Evolutionary conservation across 164 flowering plant genomes (phyloP), one percentile per base, ranked within the genome.

Genomic region (Litsea cubeba): DNA sequence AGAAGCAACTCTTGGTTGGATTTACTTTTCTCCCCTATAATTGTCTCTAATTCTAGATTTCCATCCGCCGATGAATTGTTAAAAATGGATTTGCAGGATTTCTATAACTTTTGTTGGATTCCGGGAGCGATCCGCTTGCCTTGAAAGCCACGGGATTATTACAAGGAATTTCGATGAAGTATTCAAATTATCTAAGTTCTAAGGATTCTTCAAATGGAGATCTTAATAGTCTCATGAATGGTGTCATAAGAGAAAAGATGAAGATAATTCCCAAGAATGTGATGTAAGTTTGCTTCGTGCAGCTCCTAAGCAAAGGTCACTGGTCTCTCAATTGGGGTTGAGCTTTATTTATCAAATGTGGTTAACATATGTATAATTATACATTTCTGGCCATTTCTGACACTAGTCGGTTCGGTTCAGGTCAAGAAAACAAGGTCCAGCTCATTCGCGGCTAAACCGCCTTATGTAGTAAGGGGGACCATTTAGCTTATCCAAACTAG

Each of bases 71-170:
- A 5, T 54, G 46, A 30, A 6, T 28, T 3, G 11, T 40, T 23
- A 26, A 23, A 63, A 57, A 71, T 68, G 46, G 54, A 32, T 54
- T 54, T 76, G 32, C 85, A 95, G 97, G 95, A 95, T 72, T 88
- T 95, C 79, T 92, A 92, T 82, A 94, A 94, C 80, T 95, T 91
- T 26, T 95, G 25, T 63, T 84, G 81, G 98, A 95, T 80, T 66
- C 81, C 0, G 84, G 78, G 2, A 76, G 62, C 74, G 92, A 86
- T 65, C 84, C 91, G 0, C 49, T 85, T 11, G 70, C 91, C 12
- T 25, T 50, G 12, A 66, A 83, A 65, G 70, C 90, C 0, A 5
- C 69, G 2, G 80, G 77, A 35, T 14, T 77, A 51, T 51, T 84
- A 3, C 58, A 50, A 50, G 72, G 40, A 58, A 76, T 76, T 12